Base-by-base conservation (phyloP, 345 rosid genomes). In the Corymbia maculata region DNA sequence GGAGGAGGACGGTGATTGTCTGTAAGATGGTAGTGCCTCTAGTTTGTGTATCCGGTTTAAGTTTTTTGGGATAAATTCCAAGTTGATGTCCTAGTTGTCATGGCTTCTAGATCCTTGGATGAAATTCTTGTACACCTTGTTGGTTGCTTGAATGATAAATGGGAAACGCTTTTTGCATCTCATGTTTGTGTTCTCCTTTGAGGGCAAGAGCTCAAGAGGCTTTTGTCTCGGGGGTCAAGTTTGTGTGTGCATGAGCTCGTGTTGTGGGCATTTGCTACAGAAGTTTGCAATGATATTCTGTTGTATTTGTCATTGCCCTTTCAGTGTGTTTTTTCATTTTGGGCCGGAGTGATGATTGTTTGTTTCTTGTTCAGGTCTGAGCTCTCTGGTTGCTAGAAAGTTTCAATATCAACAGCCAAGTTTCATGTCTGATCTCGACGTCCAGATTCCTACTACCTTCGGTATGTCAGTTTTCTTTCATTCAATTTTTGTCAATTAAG, bases 361-460 rank as follows among this genome's bases (percentile, higher is more conserved):
- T 13, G 24, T 52, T 49, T 85, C 6, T 55, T 32, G n/a, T 88
- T 42, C 87, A 94, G 95, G 49, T 92, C 92, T 93, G 91, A 94
- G 95, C 92, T 51, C 89, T 82, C 87, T 85, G 90, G 93, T 91
- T 87, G 90, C 82, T 90, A 55, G 89, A 66, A 91, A 90, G 93
- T 91, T 64, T 89, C 70, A 52, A 42, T 21, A 64, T 55, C 79
- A 87, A 86, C 87, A 92, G 90, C 90, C 36, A 90, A 94, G 90
- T 87, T 95, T 95, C 95, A 95, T 96, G 96, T 96, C 98, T 94
- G 97, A 95, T 80, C 93, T 93, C 61, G 98, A 95, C 91, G 45
- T 87, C 93, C 95, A 94, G 93, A 88, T 93, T 92, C 98, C 97
- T 85, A 85, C 95, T 90, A 85, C 97, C 87, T 94, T 92, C 90